These are phyloP conservation scores for Ophiocordyceps polyrhachis-furcata DNA, from an alignment of 2,329 filamentous ascomycete species.

Conservation along the genomic window DNA sequence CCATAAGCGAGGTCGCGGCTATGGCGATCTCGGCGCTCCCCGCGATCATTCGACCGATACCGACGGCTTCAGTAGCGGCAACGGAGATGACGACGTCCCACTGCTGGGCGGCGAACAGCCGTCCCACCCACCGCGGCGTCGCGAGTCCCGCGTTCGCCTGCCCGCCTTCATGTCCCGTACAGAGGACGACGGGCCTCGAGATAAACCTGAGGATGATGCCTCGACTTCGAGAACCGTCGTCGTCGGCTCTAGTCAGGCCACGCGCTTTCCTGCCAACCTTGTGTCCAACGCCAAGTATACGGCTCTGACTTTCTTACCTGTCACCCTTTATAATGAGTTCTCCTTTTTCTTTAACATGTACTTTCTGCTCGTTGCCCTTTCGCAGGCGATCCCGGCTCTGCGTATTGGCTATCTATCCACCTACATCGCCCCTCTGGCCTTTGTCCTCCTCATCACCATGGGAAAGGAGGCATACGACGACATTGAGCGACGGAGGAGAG, in stretches of 20 bases:
- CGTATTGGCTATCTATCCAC: slow-evolving; percentile 90
- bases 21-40: slow-evolving; percentile 40
- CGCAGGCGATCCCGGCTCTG: slow-evolving; percentile 75
- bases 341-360: slow-evolving; percentile 99
- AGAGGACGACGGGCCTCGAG: slow-evolving; percentile 23
- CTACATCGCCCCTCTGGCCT: slow-evolving; percentile 80
- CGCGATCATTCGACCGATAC: slow-evolving; percentile 43
- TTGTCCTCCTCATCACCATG: slow-evolving; percentile 80
- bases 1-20: slow-evolving; percentile 34
- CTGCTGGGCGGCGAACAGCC: slow-evolving; percentile 32
- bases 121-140: slow-evolving; percentile 7
- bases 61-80: slow-evolving; percentile 34
- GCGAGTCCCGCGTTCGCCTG: slow-evolving; percentile 31
- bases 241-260: slow-evolving; percentile 54
- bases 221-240: slow-evolving; percentile 55
- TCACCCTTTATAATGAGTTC: slow-evolving; percentile 95
- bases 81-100: slow-evolving; percentile 52
- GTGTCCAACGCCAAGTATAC: slow-evolving; percentile 98
- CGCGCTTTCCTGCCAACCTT: slow-evolving; percentile 73
- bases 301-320: slow-evolving; percentile 77
- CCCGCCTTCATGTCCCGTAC: slow-evolving; percentile 44
- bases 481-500: slow-evolving; percentile 65
- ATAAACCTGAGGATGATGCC: slow-evolving; percentile 39
- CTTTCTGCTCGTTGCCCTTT: slow-evolving; percentile 85
- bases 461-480: slow-evolving; percentile 95